phyloP scores from a whole-genome alignment of 148 eudicot genomes.

The Beta vulgaris region DNA sequence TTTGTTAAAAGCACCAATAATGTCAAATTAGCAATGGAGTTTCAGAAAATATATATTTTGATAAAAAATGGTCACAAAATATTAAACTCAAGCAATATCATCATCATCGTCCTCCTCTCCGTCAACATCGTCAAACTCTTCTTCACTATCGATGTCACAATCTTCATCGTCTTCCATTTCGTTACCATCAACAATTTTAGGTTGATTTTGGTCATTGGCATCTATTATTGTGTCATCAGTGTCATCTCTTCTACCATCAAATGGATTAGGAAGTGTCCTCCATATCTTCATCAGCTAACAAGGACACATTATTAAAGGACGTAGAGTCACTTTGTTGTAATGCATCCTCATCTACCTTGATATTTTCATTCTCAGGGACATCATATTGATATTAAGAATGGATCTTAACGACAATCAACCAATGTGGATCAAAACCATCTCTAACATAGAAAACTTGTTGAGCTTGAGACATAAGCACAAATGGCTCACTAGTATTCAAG shows the following conservation, averaged over 20 bases:
- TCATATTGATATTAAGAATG: constrained; percentile 3
- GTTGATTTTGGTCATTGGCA: too few relatives aligned
- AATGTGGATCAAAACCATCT: constrained; percentile 3
- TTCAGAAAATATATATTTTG: too few relatives aligned
- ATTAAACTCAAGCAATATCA: neutral
- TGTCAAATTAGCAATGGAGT: too few relatives aligned
- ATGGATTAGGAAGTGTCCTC: too few relatives aligned
- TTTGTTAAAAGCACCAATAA: too few relatives aligned
- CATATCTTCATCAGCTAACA: too few relatives aligned
- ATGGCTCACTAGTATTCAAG: constrained; percentile 12
- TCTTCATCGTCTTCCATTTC: neutral
- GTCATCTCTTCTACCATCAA: neutral
- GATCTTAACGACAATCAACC: neutral
- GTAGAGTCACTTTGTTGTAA: neutral
- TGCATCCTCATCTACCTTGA: neutral
- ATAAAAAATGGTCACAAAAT: neutral
- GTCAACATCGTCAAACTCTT: neutral
- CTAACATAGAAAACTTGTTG: constrained; percentile 5
- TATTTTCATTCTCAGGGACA: neutral
- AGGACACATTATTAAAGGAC: neutral
- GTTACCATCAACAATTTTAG: neutral
- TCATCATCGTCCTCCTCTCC: neutral
- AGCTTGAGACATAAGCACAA: constrained; percentile 7
- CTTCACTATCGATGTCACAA: neutral
- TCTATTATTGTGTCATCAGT: neutral